Conservation (phyloP, 768 basidiomycete species). For the Lactifluus rugatus region DNA sequence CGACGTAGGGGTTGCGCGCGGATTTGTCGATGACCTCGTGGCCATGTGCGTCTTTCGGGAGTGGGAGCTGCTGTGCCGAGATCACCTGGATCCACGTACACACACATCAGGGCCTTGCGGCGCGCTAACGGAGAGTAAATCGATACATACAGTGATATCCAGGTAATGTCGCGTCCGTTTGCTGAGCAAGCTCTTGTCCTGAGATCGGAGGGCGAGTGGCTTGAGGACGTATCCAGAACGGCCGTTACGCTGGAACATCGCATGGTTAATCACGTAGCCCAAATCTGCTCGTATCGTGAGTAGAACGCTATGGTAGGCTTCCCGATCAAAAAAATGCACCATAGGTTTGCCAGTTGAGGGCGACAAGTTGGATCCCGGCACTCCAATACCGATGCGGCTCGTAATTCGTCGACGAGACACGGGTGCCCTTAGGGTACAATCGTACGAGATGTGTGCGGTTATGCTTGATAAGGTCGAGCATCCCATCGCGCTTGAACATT, state of each 20-base stretch:
- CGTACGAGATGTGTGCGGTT: constrained; percentile 73
- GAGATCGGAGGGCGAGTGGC: constrained; percentile 61
- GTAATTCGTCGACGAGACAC: constrained; percentile 80
- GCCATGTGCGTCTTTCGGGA: constrained; percentile 51
- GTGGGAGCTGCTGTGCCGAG: constrained; percentile 85
- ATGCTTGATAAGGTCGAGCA: constrained; percentile 71
- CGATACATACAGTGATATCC: constrained; percentile 45
- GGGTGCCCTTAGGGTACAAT: constrained; percentile 76
- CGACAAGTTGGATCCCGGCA: constrained; percentile 80
- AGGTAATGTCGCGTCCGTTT: constrained; percentile 50
- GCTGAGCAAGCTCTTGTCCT: constrained; percentile 48
- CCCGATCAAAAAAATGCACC: constrained; percentile 40
- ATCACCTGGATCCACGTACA: constrained; percentile 38
- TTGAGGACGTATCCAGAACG: constrained; percentile 85
- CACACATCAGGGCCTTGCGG: background rate
- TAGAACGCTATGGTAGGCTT: background rate
- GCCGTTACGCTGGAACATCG: constrained; percentile 93
- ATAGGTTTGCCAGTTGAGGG: constrained; percentile 96
- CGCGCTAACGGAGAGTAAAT: background rate
- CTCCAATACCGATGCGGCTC: constrained; percentile 87
- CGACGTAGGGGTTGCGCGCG: constrained; percentile 65
- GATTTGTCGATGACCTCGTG: constrained; percentile 52
- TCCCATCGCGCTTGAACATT: constrained; percentile 56
- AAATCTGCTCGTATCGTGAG: constrained; percentile 44
- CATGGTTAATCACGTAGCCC: constrained; percentile 86